Evolutionary conservation across 139 green algal species (phyloP), one percentile per base, ranked within the genome.

Genomic region (Pseudopediastrum boryanum): DNA sequence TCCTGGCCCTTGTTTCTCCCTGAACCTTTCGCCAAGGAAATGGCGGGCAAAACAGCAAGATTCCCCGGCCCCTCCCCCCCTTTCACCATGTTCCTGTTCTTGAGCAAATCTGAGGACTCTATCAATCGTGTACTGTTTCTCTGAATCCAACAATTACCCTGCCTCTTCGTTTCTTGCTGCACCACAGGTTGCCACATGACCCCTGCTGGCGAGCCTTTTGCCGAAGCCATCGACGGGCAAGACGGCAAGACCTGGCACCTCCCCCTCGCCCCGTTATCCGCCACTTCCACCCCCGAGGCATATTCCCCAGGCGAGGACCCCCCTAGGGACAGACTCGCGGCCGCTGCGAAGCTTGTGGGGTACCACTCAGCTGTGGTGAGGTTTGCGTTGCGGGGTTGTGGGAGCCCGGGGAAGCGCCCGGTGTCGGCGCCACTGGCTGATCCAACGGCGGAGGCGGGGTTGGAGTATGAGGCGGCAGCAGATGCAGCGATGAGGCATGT

Each of bases 311-410:
- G 91, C 0, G 93, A 98, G 36, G 59, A 93, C 21, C 89, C 92
- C 4, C 61, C 75, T 13, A 3, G 75, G 23, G 92, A 94, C 51
- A 38, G 77, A 7, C 82, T 92, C 39, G 33, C 73, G 36, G 91
- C 91, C 4, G 91, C 89, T 27, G 78, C 79, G 3, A 66, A 79
- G 54, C 82, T 95, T 41, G 86, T 94, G 41, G 25, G 35, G 29
- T 97, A 98, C 86, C 88, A 93, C 42, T 84, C 82, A 27, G 89
- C 89, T 0, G 81, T 98, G 2, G 85, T 88, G 10, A 82, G 69
- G 2, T 98, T 98, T 85, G 89, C 92, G 27, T 80, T 95, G 67
- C 80, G 94, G 3, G 95, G 92, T 1, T 82, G 83, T 3, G 90
- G 89, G 25, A 61, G 87, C 85, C 80, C 81, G 2, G 94, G 92